Conservation (phyloP, 495 filamentous ascomycete species). For the Annulohypoxylon maeteangense region DNA sequence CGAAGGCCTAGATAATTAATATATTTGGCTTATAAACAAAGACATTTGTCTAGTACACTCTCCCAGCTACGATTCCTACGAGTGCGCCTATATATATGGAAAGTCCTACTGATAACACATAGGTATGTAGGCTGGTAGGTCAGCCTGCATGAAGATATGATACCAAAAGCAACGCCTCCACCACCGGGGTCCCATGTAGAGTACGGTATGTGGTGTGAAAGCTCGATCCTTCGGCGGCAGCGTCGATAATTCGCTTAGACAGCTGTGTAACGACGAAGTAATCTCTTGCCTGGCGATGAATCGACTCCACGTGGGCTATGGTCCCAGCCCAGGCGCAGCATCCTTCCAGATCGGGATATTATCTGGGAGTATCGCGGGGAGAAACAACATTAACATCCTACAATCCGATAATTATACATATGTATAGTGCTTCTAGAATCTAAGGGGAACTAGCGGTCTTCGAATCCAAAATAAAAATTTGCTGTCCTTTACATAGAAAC, state of each 20-base stretch:
- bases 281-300: neutral
- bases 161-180: neutral
- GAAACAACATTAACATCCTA: neutral
- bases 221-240: neutral
- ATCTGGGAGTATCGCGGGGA: neutral
- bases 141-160: no score
- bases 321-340: neutral
- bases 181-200: neutral
- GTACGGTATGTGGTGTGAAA: neutral
- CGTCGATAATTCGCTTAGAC: neutral
- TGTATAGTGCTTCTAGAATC: neutral
- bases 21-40: neutral
- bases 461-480: neutral
- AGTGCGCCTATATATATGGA: neutral
- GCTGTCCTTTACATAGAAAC: neutral
- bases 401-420: neutral
- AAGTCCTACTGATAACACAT: neutral
- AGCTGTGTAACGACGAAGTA: neutral
- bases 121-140: no score
- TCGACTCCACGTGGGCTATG: neutral
- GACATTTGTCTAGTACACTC: neutral
- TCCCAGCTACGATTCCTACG: neutral
- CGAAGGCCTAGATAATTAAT: neutral
- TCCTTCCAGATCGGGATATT: neutral
- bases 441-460: neutral